Evolutionary conservation across 1,284 basidiomycete species (phyloP), one percentile per base, ranked within the genome.

Genomic region (Pyrrhoderma lamaoense): DNA sequence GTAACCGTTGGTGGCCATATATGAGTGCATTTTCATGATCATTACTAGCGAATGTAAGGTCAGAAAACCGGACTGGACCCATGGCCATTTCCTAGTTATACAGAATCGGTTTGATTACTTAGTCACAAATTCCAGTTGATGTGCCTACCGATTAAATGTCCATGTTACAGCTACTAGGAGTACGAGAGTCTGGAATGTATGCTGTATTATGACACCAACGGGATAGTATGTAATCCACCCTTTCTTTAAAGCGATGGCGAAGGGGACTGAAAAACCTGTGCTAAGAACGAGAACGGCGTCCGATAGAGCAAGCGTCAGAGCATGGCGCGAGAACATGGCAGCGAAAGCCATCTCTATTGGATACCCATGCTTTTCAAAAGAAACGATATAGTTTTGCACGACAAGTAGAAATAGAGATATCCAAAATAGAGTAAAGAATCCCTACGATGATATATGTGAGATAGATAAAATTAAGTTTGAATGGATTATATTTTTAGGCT

Each of bases 11-110:
- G 89, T 80, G 23, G 83, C 78, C 68, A 92, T 81, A 68, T 98
- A 99, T 14, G 93, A 96, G 69, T 98, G 93, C 74, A 96, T 81
- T 67, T 96, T 96, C 93, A 96, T 96, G 60, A 95, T 80, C 84
- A 95, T 87, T 52, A 86, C 84, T 7, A 96, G 70, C 11, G 86
- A 82, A 65, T 94, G 95, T n/a, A 98, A 70, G 0, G 93, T 94
- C 48, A 98, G 74, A 69, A 93, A 98, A 7, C 94, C 94, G 0
- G 92, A 92, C 66, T 99, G 95, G 1, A 98, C 94, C 94, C 95
- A 97, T 36, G 92, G 93, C 94, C 93, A 98, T 59, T 93, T 78
- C 49, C 90, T 85, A 58, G n/a, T n/a, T n/a, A 11, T 31, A 50
- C 27, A 37, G 25, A 27, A 47, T 36, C 21, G 23, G 5, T 43